phyloP scores from a whole-genome alignment of 176 grass and related monocot genomes.

The Avena sativa region DNA sequence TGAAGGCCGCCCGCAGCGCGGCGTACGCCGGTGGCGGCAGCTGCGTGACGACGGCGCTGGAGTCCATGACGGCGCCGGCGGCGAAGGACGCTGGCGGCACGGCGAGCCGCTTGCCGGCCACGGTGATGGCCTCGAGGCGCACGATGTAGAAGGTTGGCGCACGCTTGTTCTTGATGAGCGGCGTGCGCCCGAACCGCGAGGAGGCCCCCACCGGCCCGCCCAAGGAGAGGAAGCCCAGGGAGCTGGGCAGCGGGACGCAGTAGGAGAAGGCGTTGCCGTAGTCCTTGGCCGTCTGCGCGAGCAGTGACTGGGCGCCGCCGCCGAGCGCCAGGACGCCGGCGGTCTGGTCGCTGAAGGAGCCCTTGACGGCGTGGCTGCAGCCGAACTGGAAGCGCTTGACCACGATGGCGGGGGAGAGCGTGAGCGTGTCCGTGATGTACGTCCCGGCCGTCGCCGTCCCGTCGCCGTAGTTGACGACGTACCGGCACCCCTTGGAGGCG shows the following conservation, averaged over 20 bases:
- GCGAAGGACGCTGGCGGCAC: constrained; percentile 28
- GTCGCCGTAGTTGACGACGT: background rate
- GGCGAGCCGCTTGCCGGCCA: constrained; percentile 42
- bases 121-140: constrained; percentile 37
- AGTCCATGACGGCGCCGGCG: constrained; percentile 50
- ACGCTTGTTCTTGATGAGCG: background rate
- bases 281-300: background rate
- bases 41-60: constrained; percentile 53
- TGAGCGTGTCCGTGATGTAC: background rate
- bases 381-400: background rate
- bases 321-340: background rate
- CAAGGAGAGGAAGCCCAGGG: background rate
- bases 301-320: background rate
- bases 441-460: background rate
- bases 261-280: constrained; percentile 20
- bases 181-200: background rate
- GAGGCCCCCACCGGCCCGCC: background rate
- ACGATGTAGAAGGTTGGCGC: constrained; percentile 45
- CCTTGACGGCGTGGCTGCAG: background rate
- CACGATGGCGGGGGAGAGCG: background rate
- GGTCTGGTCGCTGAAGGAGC: background rate
- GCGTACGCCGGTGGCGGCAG: constrained; percentile 57
- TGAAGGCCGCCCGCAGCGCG: constrained; percentile 48
- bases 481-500: background rate
- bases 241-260: background rate